Base-by-base conservation (phyloP, 192 early-diverging fungal genomes). In the Chytriomyces hyalinus region DNA sequence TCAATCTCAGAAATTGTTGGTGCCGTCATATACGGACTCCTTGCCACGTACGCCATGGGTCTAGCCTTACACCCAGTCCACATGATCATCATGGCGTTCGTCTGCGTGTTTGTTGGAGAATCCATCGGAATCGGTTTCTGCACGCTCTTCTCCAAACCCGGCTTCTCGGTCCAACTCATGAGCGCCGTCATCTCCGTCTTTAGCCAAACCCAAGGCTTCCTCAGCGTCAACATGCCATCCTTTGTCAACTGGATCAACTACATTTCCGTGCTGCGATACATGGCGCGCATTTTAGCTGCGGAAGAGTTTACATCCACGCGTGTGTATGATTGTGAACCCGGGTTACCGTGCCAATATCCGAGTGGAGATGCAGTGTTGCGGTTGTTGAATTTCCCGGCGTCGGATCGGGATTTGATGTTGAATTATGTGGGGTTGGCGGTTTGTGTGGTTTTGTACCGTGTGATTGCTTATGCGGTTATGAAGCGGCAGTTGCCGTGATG, bases 81-180 rank as follows among this genome's bases (percentile, higher is more conserved):
- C 67, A 64, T 60, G 47, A 49, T 81, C 44, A 74, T 81, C 11
- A 45, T 49, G 11, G 51, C 51, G n/a, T 61, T 59, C 5, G 53
- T 49, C 17, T 28, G 65, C 67, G 65, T 85, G 15, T 80, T 79
- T 64, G 77, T 66, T 9, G 85, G 85, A 7, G 85, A 87, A 49
- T 78, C 75, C 28, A 84, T 87, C 51, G 85, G 85, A 45, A 87
- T 87, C 49, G 81, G 72, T 26, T 87, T 84, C 69, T 83, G 79
- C 75, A 76, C 85, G 4, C 11, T 87, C 43, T 80, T 85, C 45
- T 65, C 78, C 45, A 77, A 78, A 64, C 68, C 85, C n/a, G 81
- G 82, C 4, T 87, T 87, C 68, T 70, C 78, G 4, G 83, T 87
- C 6, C 83, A 82, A 70, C 48, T 82, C 51, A 87, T 80, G 76